Percentiles rank a stretch among this genome's conserved stretches.
phyloP scores from a whole-genome alignment of 345 rosid genomes.

The Gossypium stocksii region DNA sequence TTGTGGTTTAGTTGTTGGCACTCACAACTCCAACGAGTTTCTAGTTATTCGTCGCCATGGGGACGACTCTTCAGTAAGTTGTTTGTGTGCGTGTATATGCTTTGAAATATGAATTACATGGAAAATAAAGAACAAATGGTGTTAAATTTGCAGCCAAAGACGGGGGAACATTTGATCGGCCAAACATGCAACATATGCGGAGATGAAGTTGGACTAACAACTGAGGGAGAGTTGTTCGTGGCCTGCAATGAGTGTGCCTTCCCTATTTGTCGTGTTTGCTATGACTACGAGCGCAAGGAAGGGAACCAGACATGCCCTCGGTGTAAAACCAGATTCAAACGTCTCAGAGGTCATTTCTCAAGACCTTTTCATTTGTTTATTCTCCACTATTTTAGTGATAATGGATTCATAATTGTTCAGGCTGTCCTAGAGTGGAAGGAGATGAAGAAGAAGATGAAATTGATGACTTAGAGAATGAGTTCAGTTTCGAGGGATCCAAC shows the following conservation, averaged over 20 bases:
- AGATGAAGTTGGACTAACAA: slow-evolving; percentile 38
- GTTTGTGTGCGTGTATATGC: no score
- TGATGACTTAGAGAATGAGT: slow-evolving; percentile 85
- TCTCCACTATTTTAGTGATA: not conserved
- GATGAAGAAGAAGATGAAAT: slow-evolving; percentile 81
- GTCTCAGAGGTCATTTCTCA: slow-evolving; percentile 39
- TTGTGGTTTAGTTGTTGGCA: slow-evolving; percentile 47
- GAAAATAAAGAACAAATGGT: not conserved
- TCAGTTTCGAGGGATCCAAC: slow-evolving; percentile 24
- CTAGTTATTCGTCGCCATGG: slow-evolving; percentile 31
- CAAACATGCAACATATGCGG: slow-evolving; percentile 47
- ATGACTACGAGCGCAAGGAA: slow-evolving; percentile 53
- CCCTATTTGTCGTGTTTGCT: slow-evolving; percentile 57
- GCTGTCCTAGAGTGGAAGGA: slow-evolving; percentile 69
- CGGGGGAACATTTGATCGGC: slow-evolving; percentile 25
- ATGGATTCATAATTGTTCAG: slow-evolving; percentile 22
- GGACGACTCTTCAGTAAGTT: slow-evolving; percentile 31
- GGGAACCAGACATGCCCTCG: slow-evolving; percentile 55
- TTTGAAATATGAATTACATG: not conserved
- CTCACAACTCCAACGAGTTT: slow-evolving; percentile 48
- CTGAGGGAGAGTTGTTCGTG: slow-evolving; percentile 42
- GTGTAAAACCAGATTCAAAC: slow-evolving; percentile 58
- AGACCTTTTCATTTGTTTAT: not conserved
- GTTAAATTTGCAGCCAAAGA: slow-evolving; percentile 22
- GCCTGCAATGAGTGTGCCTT: slow-evolving; percentile 64